phyloP scores from a whole-genome alignment of 176 grass and related monocot species.

The Echinochloa phyllopogon region DNA sequence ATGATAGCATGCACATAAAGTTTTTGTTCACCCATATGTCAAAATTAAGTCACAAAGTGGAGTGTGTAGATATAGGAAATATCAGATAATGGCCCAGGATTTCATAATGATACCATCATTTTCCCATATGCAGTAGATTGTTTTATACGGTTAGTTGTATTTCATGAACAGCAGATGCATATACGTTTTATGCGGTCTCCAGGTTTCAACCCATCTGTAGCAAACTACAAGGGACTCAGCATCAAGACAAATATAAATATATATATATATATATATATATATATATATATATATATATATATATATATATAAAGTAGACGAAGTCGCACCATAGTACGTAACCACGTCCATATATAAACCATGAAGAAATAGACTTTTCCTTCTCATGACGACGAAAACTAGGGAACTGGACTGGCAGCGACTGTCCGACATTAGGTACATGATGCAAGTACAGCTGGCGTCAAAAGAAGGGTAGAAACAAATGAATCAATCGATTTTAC shows the following conservation, averaged over 20 bases:
- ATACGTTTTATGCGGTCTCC: neutral
- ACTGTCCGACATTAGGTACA: neutral
- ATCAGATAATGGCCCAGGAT: neutral
- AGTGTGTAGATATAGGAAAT: neutral
- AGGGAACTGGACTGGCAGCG: neutral
- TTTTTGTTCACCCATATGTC: neutral
- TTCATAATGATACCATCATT: neutral
- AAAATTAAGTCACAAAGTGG: neutral
- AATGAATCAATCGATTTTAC: neutral
- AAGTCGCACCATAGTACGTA: neutral
- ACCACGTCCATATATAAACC: neutral
- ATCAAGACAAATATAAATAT: neutral
- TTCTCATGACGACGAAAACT: constrained; percentile 18
- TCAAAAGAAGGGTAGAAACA: neutral
- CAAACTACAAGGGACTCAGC: constrained; percentile 18
- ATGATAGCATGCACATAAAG: neutral
- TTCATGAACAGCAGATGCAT: neutral
- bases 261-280: no score
- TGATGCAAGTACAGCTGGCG: neutral
- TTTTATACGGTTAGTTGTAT: neutral
- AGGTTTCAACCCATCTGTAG: constrained; percentile 15
- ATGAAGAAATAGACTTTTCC: neutral
- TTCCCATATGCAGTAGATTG: neutral
- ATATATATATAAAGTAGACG: neutral
- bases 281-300: no score